phyloP scores from a whole-genome alignment of 495 filamentous ascomycete species.

The Penicillium waksmanii region DNA sequence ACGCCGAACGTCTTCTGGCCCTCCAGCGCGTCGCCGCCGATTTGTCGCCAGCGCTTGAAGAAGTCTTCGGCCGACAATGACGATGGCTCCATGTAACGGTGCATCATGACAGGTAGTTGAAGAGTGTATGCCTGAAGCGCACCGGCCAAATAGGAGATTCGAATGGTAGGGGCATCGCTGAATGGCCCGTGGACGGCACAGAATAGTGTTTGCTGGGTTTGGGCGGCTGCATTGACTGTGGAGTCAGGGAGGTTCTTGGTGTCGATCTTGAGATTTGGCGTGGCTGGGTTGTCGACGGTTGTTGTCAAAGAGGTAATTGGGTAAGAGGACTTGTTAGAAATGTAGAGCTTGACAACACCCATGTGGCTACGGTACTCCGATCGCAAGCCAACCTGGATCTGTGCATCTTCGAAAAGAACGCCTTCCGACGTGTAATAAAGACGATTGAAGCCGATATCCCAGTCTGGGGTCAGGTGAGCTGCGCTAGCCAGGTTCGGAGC shows the following conservation, averaged over 20 bases:
- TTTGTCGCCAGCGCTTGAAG: constrained; percentile 99
- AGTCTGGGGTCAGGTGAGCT: constrained; percentile 90
- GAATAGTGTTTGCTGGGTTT: constrained; percentile 93
- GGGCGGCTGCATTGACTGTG: constrained; percentile 69
- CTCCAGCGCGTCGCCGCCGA: constrained; percentile 85
- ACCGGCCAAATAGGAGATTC: constrained; percentile 91
- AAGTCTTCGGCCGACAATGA: constrained; percentile 86
- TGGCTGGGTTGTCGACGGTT: constrained; percentile 79
- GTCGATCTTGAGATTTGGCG: constrained; percentile 76
- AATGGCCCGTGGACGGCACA: constrained; percentile 86
- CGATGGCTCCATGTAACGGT: constrained; percentile 96
- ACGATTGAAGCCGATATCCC: constrained; percentile 88
- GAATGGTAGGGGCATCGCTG: constrained; percentile 82
- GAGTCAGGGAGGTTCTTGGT: constrained; percentile 88
- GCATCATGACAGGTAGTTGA: constrained; percentile 83
- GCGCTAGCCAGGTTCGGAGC: constrained; percentile 86
- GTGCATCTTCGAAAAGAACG: constrained; percentile 90
- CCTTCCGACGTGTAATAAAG: constrained; percentile 81
- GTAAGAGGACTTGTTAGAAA: constrained; percentile 87
- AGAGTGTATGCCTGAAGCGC: constrained; percentile 91
- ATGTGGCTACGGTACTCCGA: constrained; percentile 93
- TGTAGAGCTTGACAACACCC: constrained; percentile 94
- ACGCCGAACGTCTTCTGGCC: constrained; percentile 80
- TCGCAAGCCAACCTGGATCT: constrained; percentile 90
- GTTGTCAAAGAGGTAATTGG: constrained; percentile 89